A percentile compares a stretch with the other conserved stretches of the same genome.
Conservation (phyloP, 208 protist species). For the Trypanosomatidae sp. region DNA sequence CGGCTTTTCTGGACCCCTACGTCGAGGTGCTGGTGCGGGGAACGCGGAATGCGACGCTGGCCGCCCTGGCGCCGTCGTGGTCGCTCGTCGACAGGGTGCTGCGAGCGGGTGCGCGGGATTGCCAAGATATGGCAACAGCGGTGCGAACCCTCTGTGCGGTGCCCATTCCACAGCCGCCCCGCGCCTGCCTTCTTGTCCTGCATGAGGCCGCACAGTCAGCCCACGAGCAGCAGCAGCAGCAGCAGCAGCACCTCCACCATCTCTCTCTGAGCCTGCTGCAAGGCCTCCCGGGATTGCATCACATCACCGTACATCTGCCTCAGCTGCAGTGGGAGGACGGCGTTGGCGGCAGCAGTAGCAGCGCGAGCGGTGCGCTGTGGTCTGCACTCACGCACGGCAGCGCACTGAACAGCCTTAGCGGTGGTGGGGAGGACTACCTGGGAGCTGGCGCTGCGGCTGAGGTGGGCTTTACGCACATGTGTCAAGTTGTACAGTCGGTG, state of each 20-base stretch:
- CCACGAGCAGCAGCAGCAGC: slow-evolving; percentile 24
- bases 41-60: slow-evolving; percentile 40
- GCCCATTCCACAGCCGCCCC: slow-evolving; percentile 50
- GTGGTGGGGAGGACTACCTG: slow-evolving; percentile 19
- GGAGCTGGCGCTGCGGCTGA: not conserved
- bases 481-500: slow-evolving; percentile 48
- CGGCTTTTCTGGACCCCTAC: slow-evolving; percentile 27
- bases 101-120: slow-evolving; percentile 40
- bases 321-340: slow-evolving; percentile 25
- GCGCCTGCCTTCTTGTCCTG: slow-evolving; percentile 60
- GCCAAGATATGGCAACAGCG: slow-evolving; percentile 48
- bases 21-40: slow-evolving; percentile 59
- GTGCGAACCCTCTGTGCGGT: slow-evolving; percentile 57
- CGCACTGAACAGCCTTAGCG: too few relatives aligned
- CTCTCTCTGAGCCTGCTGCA: too few relatives aligned
- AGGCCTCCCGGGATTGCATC: too few relatives aligned
- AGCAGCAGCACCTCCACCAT: slow-evolving; percentile 30
- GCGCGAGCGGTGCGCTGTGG: too few relatives aligned
- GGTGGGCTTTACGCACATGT: slow-evolving; percentile 45
- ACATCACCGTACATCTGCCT: slow-evolving; percentile 31
- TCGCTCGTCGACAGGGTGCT: slow-evolving; percentile 47
- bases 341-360: slow-evolving; percentile 2
- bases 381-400: slow-evolving; percentile 19
- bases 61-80: slow-evolving; percentile 43
- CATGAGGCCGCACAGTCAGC: slow-evolving; percentile 3